These are phyloP conservation scores for Austroboletus eburneus DNA, from an alignment of 768 basidiomycete genomes.

Conservation along the genomic window DNA sequence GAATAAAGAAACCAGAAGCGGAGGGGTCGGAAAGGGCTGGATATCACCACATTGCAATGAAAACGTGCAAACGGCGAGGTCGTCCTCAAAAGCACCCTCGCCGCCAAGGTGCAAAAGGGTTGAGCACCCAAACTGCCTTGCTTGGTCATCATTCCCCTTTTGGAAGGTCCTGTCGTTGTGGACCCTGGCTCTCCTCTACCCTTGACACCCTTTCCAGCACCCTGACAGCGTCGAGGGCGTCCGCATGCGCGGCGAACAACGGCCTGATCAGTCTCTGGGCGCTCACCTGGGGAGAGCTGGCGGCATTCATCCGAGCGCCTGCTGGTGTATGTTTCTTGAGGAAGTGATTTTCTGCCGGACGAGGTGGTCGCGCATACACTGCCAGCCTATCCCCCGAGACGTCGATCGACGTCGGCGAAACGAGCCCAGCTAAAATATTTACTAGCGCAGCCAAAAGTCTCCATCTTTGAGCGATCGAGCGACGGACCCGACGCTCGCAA, in stretches of 20 bases:
- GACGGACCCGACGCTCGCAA: neutral
- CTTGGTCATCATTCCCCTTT: constrained; percentile 23
- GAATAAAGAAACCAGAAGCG: constrained; percentile 26
- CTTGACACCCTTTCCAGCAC: neutral
- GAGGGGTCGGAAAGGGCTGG: constrained; percentile 22
- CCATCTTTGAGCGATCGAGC: constrained; percentile 13
- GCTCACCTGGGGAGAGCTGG: constrained; percentile 12
- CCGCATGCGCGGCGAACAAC: constrained; percentile 31
- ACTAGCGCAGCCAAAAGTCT: constrained; percentile 34
- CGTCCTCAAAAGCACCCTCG: neutral
- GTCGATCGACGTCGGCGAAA: constrained; percentile 25
- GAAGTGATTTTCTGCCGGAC: constrained; percentile 40
- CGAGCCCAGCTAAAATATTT: constrained; percentile 35
- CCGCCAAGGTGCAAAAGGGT: constrained; percentile 20
- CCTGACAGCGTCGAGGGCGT: constrained; percentile 13
- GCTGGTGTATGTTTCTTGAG: constrained; percentile 18
- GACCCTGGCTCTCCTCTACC: too few relatives aligned
- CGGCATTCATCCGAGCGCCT: neutral
- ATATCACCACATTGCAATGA: constrained; percentile 33
- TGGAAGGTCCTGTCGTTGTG: constrained; percentile 19
- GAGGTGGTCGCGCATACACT: constrained; percentile 36
- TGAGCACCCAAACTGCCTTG: constrained; percentile 3
- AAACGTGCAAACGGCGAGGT: constrained; percentile 28
- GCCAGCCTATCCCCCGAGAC: constrained; percentile 21
- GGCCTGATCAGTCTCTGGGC: constrained; percentile 28